Evolutionary conservation across 2,329 filamentous ascomycete species (phyloP), one percentile per base, ranked within the genome.

Genomic region (Aspergillus chevalieri): DNA sequence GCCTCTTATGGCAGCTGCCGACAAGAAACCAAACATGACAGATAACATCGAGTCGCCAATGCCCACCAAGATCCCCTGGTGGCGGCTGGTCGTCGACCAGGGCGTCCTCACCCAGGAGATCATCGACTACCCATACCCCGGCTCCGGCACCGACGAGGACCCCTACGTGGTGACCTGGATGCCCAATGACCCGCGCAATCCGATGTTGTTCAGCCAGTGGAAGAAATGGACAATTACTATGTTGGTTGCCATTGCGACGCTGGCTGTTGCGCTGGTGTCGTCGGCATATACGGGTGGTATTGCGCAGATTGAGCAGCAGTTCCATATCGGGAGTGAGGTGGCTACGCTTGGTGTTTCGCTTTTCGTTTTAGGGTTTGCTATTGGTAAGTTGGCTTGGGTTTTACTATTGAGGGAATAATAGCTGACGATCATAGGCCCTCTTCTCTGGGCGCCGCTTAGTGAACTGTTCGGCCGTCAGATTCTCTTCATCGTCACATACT

Each of bases 301-400:
- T 4, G 28, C 55, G 2, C 54, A 71, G 43, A 70, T 74, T 28
- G 52, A 66, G 47, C 24, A 47, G 15, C 50, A 68, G 17, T 75
- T 75, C 44, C 43, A 61, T 1, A 54, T 67, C 26, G 61, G 64
- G 10, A 57, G 57, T 1, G 70, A 74, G 55, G 64, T 70, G 15
- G 66, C 64, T 4, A 73, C 66, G 0, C 61, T 74, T 6, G 73
- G 72, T 38, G 65, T 75, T 14, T 74, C 72, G 8, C 64, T 76
- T 9, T 76, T 74, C 52, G 67, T 76, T 6, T 50, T 75, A 14
- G 74, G 74, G 14, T 76, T 75, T 50, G 72, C 72, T 9, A 63
- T 75, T 45, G 70, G 57, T 59, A 55, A 44, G 52, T 50, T 9
- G 8, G 24, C 21, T 26, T 44, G 2, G 44, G 4, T 41, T 15